Conservation (phyloP, 495 filamentous ascomycete species). For the Chaetomium cochliodes region DNA sequence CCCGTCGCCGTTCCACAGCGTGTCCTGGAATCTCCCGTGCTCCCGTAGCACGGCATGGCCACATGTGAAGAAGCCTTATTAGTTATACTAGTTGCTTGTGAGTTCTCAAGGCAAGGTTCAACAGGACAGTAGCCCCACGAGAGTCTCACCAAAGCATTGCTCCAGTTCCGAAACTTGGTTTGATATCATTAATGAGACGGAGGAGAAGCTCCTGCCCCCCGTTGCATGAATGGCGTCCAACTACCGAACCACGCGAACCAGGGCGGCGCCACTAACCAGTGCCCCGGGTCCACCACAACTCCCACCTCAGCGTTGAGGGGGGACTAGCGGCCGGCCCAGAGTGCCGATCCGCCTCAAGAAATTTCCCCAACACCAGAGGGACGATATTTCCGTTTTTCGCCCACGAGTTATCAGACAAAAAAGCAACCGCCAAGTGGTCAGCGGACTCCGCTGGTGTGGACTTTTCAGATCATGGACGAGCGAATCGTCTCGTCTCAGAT, state of each 20-base stretch:
- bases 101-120: no score
- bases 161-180: background rate
- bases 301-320: background rate
- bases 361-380: background rate
- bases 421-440: background rate
- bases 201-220: background rate
- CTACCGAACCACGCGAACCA: background rate
- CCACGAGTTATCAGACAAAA: background rate
- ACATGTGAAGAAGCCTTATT: no score
- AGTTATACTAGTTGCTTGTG: no score
- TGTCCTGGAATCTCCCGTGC: background rate
- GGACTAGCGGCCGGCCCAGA: background rate
- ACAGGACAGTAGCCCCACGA: no score
- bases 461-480: background rate
- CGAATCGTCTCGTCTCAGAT: background rate
- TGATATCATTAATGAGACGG: background rate
- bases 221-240: background rate
- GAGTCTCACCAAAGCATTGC: no score
- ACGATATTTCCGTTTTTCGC: background rate
- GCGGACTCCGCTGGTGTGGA: background rate
- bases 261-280: background rate
- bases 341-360: background rate
- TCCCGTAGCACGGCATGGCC: background rate
- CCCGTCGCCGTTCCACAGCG: background rate
- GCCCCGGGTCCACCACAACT: slow-evolving; percentile 1